Base-by-base conservation (phyloP, 768 basidiomycete species). In the Chalciporus pseudorubinellus region DNA sequence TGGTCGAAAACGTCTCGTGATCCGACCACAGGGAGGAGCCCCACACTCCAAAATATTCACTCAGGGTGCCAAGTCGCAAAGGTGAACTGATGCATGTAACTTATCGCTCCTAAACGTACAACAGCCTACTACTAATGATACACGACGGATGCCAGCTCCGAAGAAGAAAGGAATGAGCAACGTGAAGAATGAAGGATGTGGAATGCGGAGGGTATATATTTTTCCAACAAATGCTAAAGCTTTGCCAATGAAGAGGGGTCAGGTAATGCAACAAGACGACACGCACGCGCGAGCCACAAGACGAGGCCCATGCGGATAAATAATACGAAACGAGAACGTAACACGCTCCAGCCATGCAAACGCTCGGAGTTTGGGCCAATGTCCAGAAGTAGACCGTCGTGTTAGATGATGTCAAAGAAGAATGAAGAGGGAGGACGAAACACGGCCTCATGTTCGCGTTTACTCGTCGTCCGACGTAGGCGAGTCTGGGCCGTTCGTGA, bases 401-500 rank as follows among this genome's bases (percentile, higher is more conserved):
- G 52, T 46, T 29, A n/a, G 39, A 33, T 39, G n/a, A 20, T 18
- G 39, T 36, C 43, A 47, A 19, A 18, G 41, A 21, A 36, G n/a
- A 36, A n/a, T 36, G 34, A n/a, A n/a, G 34, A n/a, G 34, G 34
- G 16, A 6, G n/a, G n/a, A 36, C 2, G 9, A 36, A n/a, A 41
- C 13, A 26, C 44, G 44, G 36, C 44, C 36, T 41, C 33, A 14
- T 47, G 28, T 34, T 33, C 18, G 22, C 43, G 19, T 10, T 66
- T 38, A 68, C 45, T 58, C 65, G 29, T 68, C 64, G 50, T 68
- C 67, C 33, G 66, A 69, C 0, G 59, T 64, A 3, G 68, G 64
- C 24, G 67, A 69, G 19, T 46, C 33, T 13, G 65, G 65, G 41
- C 51, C 65, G 31, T 62, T 69, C 10, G 61, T 70, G 46, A 70